phyloP scores from a whole-genome alignment of 208 protist species.

The Zelonia costaricensis region DNA sequence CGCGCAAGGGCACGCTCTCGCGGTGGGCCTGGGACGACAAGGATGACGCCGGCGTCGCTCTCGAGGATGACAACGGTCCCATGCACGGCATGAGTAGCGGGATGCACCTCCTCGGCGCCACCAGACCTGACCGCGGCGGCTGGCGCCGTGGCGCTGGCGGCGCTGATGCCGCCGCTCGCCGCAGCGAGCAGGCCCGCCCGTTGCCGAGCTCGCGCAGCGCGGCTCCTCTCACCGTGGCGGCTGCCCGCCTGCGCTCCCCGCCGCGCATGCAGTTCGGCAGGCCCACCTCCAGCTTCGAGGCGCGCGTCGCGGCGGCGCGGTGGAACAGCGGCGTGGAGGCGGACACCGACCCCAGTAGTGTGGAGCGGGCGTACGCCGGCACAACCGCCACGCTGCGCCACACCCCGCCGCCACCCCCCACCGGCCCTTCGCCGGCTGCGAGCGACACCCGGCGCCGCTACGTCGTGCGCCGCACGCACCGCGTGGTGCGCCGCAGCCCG shows the following conservation, averaged over 20 bases:
- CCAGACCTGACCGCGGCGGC: too few relatives aligned
- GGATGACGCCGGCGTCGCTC: neutral
- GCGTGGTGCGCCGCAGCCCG: conserved; percentile 13
- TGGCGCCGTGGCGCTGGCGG: too few relatives aligned
- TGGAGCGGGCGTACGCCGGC: too few relatives aligned
- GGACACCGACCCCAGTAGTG: conserved; percentile 8
- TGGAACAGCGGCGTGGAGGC: conserved; percentile 11
- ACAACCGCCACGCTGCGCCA: too few relatives aligned
- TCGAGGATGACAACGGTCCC: too few relatives aligned
- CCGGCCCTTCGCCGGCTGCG: neutral
- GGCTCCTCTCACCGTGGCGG: neutral
- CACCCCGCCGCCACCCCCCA: too few relatives aligned
- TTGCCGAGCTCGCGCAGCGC: neutral
- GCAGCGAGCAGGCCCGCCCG: too few relatives aligned
- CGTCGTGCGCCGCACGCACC: conserved; percentile 21
- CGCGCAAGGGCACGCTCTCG: conserved; percentile 49
- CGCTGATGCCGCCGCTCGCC: too few relatives aligned
- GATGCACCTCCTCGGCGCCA: too few relatives aligned
- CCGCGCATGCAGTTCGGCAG: conserved; percentile 17
- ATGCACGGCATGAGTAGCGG: too few relatives aligned
- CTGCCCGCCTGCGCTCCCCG: neutral
- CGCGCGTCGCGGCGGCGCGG: conserved; percentile 20
- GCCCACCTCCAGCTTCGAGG: conserved; percentile 23
- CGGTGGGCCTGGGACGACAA: neutral
- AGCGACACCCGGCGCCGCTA: conserved; percentile 11